These are phyloP conservation scores for Colletotrichum theobromicola DNA, from an alignment of 2,329 filamentous ascomycete species.

Conservation along the genomic window DNA sequence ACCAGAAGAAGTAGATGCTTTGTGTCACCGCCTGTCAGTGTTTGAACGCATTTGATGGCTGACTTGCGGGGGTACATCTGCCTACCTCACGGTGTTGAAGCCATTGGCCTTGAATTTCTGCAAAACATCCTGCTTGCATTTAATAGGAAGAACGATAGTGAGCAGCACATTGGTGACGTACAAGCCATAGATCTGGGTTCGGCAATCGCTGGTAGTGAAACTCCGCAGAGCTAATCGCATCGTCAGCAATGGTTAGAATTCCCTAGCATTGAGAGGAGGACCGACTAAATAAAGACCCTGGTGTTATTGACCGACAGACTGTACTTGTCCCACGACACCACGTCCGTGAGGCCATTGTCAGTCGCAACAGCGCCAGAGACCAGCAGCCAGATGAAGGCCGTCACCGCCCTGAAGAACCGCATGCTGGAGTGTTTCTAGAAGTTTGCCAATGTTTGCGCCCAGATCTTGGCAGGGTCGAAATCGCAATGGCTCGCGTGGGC, in stretches of 20 bases:
- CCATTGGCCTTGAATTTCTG: constrained; percentile 84
- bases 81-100: constrained; percentile 76
- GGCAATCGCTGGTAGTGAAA: constrained; percentile 69
- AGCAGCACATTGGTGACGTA: constrained; percentile 3
- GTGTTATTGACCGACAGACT: constrained; percentile 72
- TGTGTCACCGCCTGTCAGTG: background rate
- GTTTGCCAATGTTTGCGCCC: background rate
- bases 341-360: constrained; percentile 44
- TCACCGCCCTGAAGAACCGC: background rate
- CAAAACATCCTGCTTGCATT: constrained; percentile 64
- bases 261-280: constrained; percentile 11
- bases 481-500: background rate
- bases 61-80: background rate
- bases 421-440: background rate
- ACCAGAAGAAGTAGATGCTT: constrained; percentile 80
- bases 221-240: constrained; percentile 71
- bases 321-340: constrained; percentile 74
- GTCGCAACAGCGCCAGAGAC: constrained; percentile 32
- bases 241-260: constrained; percentile 61
- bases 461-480: background rate
- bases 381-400: constrained; percentile 5
- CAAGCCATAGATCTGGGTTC: constrained; percentile 60
- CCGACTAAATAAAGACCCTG: constrained; percentile 7
- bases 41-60: background rate
- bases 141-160: background rate